Base-by-base conservation (phyloP, 208 protist species). In the Trypanosoma rangeli region DNA sequence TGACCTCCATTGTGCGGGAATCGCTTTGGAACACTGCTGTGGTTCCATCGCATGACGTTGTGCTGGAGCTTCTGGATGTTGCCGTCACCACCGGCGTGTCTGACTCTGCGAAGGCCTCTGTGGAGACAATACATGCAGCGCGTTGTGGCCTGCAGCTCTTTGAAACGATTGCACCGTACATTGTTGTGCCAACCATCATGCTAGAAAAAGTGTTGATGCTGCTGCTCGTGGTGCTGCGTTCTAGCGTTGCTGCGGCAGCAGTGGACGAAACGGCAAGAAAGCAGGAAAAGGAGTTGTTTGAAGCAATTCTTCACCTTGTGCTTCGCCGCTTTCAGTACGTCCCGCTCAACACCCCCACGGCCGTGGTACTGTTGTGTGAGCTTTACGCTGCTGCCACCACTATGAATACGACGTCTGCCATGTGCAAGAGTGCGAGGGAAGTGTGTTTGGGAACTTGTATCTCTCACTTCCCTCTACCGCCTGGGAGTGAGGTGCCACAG, bases 311-410 rank as follows among this genome's bases (percentile, higher is more conserved):
- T 13, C 33, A 71, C 29, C 31, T 77, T 42, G 39, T 77, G 0
- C 49, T 77, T n/a, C 48, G 72, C 33, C 64, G 65, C 46, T 68
- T 68, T 66, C 72, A 77, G 52, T 77, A 77, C 65, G 50, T 77
- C n/a, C 28, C 57, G n/a, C 59, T 77, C 15, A 71, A 66, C 42
- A 77, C 72, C 7, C 72, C 72, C 35, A 31, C 33, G 5, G 63
- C 49, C 9, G 65, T 77, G 31, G 49, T 20, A 20, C 20, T 71
- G 20, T 26, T 77, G 18, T 70, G 33, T 55, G 65, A 77, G 39
- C 33, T 77, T 13, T 77, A 72, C 26, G 57, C 35, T 20, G 15
- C 24, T 16, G 8, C 39, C 20, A 24, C 26, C 5, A 26, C 29
- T 13, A 50, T 39, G 28, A 42, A 53, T 53, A 12, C 26, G 29